phyloP scores from a whole-genome alignment of 225 moss, liverwort and hornwort species.

The Physcomitrellopsis africana region DNA sequence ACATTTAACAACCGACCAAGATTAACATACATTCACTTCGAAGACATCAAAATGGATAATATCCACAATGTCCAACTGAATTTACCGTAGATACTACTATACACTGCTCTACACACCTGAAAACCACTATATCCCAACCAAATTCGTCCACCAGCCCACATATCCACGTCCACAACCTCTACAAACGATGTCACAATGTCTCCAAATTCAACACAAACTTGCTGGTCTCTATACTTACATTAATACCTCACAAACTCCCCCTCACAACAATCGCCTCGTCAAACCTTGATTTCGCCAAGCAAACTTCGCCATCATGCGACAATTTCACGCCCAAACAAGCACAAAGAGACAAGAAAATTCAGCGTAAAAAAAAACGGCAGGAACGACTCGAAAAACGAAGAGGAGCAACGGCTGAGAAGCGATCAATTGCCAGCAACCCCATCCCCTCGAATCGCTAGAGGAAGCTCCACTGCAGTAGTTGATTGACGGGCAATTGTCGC shows the following conservation, averaged over 20 bases:
- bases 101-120: background rate
- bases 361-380: too few species aligned
- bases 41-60: background rate
- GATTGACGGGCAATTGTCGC: background rate
- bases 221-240: background rate
- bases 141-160: background rate
- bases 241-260: slow-evolving; percentile 17
- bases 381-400: too few species aligned
- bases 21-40: background rate
- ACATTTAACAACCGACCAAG: background rate
- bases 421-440: too few species aligned
- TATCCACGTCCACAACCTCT: background rate
- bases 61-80: background rate
- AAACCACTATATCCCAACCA: background rate
- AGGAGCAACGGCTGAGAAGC: too few species aligned
- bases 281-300: background rate
- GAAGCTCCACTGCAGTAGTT: background rate
- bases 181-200: background rate
- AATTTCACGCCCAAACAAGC: background rate
- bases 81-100: background rate
- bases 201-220: slow-evolving; percentile 4
- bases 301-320: background rate
- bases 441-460: too few species aligned
- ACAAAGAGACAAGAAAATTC: too few species aligned
- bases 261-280: slow-evolving; percentile 4